These are phyloP conservation scores for Sicyos edulis DNA, from an alignment of 306 rosid genomes.

Conservation along the genomic window DNA sequence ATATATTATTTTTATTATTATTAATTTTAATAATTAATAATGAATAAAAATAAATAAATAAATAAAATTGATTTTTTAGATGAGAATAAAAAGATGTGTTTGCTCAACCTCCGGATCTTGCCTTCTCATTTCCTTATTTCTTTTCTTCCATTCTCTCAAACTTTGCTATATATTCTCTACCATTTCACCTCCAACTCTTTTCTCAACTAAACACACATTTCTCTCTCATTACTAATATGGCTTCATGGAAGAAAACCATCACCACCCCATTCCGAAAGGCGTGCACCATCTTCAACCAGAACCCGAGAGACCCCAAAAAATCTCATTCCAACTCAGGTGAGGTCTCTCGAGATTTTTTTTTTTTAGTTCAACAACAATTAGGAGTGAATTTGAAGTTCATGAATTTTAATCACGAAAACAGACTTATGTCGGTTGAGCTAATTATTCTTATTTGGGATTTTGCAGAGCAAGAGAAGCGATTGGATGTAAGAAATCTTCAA, in stretches of 20 bases:
- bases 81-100: too few species aligned
- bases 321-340: slow-evolving; percentile 75
- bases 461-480: slow-evolving; percentile 53
- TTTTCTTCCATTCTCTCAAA: neutral
- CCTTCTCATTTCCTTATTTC: neutral
- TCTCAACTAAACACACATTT: neutral
- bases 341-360: neutral
- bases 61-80: too few species aligned
- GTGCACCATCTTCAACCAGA: slow-evolving; percentile 63
- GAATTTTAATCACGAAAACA: too few species aligned
- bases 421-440: too few species aligned
- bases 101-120: neutral
- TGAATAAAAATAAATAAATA: too few species aligned
- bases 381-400: too few species aligned
- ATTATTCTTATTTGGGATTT: neutral
- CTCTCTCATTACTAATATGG: slow-evolving; percentile 23
- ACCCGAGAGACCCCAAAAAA: slow-evolving; percentile 40
- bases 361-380: too few species aligned
- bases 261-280: slow-evolving; percentile 81
- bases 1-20: too few species aligned
- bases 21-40: too few species aligned
- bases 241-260: slow-evolving; percentile 95
- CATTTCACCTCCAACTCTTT: neutral
- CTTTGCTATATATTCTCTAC: neutral
- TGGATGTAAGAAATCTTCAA: slow-evolving; percentile 49